Base-by-base conservation (phyloP, 1,139 yeast species). In the Diutina neorugosa region DNA sequence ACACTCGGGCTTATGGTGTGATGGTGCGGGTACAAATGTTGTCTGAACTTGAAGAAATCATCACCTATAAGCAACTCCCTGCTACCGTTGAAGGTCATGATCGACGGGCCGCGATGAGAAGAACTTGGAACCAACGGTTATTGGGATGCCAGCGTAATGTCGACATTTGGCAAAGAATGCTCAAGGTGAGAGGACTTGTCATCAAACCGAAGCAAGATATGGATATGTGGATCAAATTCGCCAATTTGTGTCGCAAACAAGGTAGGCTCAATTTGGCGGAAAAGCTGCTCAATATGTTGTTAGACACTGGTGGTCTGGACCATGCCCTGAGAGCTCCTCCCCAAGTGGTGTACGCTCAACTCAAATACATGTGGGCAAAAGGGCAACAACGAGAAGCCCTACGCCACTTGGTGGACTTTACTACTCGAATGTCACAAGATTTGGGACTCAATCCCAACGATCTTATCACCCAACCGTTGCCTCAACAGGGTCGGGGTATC, bases 141-240 rank as follows among this genome's bases (percentile, higher is more conserved):
- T 71, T 89, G 56, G 98, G 98, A 1, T 90, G 97, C 64, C 98
- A 93, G 68, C 78, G 95, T 61, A 93, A 93, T 69, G 98, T 93
- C 52, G 99, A 94, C 68, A 91, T 91, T 23, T 94, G 99, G 98
- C 98, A 93, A 67, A 77, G 98, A 63, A 85, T 93, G 84, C 76
- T 94, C 57, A 88, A 91, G 65, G 96, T 93, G 1, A 77, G 98
- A 54, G 94, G 98, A 0, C 74, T 94, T 55, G 98, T 94, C 16
- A 88, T 93, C 48, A 86, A 86, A 58, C 99, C 98, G 1, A 88
- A 91, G 60, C 96, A 93, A 62, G 98, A 94, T 65, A 87, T 91
- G 95, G 94, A 89, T 56, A 89, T 91, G 82, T 90, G 98, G 97
- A 93, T 94, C 61, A 91, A 93, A 65, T 94, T 93, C 75, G 98